Conservation (phyloP, 805 yeast species). For the Wickerhamiella kazuoi region DNA sequence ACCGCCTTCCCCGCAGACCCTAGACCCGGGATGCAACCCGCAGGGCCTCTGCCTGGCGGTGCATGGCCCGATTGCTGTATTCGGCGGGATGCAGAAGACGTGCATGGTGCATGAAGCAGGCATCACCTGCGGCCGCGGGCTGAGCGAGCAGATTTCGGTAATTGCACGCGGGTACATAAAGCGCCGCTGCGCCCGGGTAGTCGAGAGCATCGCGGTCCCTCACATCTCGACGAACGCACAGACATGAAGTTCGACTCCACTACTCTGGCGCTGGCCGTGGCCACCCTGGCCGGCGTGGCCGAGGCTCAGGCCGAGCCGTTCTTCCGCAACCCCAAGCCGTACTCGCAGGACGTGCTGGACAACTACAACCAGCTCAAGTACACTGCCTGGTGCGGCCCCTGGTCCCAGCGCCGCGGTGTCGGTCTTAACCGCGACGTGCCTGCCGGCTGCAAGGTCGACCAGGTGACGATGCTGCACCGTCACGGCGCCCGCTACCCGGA, state of each 20-base stretch:
- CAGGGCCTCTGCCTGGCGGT: too few relatives aligned
- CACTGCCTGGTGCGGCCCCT: conserved; percentile 39
- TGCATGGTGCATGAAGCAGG: too few relatives aligned
- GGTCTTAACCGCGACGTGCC: conserved; percentile 40
- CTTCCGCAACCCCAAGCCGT: conserved; percentile 8
- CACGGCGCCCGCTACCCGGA: conserved; percentile 45
- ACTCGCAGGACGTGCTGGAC: conserved; percentile 18
- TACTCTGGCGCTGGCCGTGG: background rate
- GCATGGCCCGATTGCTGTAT: too few relatives aligned
- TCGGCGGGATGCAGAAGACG: too few relatives aligned
- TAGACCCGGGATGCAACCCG: too few relatives aligned
- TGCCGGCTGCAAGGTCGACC: conserved; percentile 32
- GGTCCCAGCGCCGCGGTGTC: conserved; percentile 28
- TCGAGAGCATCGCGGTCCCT: too few relatives aligned
- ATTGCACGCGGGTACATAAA: too few relatives aligned
- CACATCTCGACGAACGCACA: too few relatives aligned
- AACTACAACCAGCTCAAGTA: conserved; percentile 31
- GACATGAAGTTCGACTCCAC: background rate
- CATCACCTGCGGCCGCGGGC: too few relatives aligned
- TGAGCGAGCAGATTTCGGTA: too few relatives aligned
- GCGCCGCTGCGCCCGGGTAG: too few relatives aligned
- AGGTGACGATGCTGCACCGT: conserved; percentile 34
- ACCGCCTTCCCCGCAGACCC: too few relatives aligned
- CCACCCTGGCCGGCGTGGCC: background rate
- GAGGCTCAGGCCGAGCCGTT: conserved; percentile 1